phyloP scores from a whole-genome alignment of 495 filamentous ascomycete species.

The Margaritispora aquatica region DNA sequence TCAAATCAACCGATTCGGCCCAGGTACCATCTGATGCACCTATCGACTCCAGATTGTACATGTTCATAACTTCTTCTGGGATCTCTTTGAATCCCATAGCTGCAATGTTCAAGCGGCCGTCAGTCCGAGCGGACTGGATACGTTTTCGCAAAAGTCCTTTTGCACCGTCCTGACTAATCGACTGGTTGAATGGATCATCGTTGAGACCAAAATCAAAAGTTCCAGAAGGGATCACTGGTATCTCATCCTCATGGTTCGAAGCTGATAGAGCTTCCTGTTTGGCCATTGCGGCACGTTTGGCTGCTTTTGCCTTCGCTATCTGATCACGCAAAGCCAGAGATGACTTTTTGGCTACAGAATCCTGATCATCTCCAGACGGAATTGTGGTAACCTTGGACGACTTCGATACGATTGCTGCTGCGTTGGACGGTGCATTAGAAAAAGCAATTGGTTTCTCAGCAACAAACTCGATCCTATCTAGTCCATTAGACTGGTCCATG shows the following conservation, averaged over 20 bases:
- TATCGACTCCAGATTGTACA: conserved; percentile 71
- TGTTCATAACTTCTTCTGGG: conserved; percentile 76
- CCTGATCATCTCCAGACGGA: conserved; percentile 15
- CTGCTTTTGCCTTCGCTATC: conserved; percentile 91
- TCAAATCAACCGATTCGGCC: conserved; percentile 93
- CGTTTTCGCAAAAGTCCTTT: conserved; percentile 68
- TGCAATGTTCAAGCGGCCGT: conserved; percentile 84
- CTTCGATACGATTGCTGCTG: conserved; percentile 30
- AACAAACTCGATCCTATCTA: conserved; percentile 31
- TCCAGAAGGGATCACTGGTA: conserved; percentile 37
- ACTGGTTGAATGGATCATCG: conserved; percentile 63
- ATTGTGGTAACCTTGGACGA: conserved; percentile 28
- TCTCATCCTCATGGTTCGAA: conserved; percentile 31
- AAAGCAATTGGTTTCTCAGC: conserved; percentile 35
- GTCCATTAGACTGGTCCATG: conserved; percentile 29
- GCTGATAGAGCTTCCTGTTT: conserved; percentile 30
- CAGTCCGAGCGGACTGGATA: conserved; percentile 66
- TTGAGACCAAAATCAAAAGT: conserved; percentile 49
- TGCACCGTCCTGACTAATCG: conserved; percentile 48
- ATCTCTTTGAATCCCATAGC: conserved; percentile 76
- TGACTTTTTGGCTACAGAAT: conserved; percentile 46
- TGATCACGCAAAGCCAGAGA: conserved; percentile 80
- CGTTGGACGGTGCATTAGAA: conserved; percentile 43
- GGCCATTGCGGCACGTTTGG: conserved; percentile 52
- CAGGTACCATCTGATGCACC: conserved; percentile 56